phyloP scores from a whole-genome alignment of 106 monocot genomes.

The Narthecium ossifragum region DNA sequence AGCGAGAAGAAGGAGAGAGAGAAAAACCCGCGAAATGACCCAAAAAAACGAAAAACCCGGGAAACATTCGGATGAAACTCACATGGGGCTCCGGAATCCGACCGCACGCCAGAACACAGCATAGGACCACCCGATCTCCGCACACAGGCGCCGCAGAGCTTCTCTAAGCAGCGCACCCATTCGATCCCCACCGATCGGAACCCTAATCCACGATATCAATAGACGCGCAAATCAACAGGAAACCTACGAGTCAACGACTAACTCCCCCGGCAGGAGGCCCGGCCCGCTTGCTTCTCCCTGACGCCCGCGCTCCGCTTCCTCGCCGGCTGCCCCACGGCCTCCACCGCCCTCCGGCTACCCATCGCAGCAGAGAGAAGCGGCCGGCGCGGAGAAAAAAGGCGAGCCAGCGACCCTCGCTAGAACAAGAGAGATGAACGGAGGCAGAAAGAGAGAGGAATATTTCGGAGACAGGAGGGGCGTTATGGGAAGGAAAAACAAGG shows the following conservation, averaged over 20 bases:
- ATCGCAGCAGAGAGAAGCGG: conserved; percentile 7
- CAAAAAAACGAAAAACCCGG: neutral
- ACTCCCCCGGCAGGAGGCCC: conserved; percentile 47
- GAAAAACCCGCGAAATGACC: neutral
- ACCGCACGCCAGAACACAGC: conserved; percentile 73
- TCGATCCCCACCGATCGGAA: conserved; percentile 10
- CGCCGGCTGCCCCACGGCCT: conserved; percentile 17
- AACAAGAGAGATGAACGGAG: conserved; percentile 1
- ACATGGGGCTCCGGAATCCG: conserved; percentile 31
- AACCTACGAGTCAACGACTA: neutral
- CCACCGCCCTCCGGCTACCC: conserved; percentile 29
- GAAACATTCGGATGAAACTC: too few species aligned
- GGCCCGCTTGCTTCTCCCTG: conserved; percentile 45
- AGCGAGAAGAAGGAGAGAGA: neutral
- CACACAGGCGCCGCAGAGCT: conserved; percentile 52
- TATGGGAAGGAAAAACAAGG: neutral
- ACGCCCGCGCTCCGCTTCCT: conserved; percentile 39
- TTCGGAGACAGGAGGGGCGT: neutral
- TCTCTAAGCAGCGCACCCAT: conserved; percentile 40
- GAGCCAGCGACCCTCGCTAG: too few species aligned
- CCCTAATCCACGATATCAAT: neutral
- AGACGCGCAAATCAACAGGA: neutral
- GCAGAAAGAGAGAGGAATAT: conserved; percentile 1
- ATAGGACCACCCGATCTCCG: conserved; percentile 79
- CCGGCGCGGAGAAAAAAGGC: too few species aligned